A percentile compares a stretch with the other conserved stretches of the same genome.
Evolutionary conservation across 768 basidiomycete genomes (phyloP).

Genomic region (Pisolithus orientalis): DNA sequence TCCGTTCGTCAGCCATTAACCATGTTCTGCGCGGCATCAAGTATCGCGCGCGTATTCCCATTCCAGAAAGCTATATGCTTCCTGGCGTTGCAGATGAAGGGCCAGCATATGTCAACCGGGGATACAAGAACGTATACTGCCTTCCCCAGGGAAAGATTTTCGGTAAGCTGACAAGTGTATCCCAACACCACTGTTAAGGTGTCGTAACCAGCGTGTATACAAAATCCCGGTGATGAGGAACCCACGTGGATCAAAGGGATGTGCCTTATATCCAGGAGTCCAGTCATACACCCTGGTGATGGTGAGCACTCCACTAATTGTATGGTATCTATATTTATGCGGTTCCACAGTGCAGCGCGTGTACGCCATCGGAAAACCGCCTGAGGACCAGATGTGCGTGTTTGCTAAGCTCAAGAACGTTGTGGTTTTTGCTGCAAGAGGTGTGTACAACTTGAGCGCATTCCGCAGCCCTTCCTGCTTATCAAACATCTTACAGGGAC

Average conservation of each 20-base stretch:
- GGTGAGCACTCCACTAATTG: conserved; percentile 31
- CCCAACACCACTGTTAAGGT: neutral
- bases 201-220: conserved; percentile 48
- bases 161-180: conserved; percentile 35
- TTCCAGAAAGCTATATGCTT: conserved; percentile 61
- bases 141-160: conserved; percentile 58
- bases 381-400: conserved; percentile 44
- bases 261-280: conserved; percentile 63
- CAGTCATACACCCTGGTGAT: conserved; percentile 72
- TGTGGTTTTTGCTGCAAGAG: conserved; percentile 62
- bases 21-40: conserved; percentile 70
- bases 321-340: neutral
- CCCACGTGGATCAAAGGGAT: conserved; percentile 55
- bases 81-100: conserved; percentile 85
- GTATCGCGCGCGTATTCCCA: conserved; percentile 64
- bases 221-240: conserved; percentile 40
- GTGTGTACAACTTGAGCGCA: conserved; percentile 24
- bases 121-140: conserved; percentile 46
- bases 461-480: no score
- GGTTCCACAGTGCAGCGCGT: conserved; percentile 55
- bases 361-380: conserved; percentile 65
- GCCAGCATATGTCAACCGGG: conserved; percentile 48
- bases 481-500: conserved; percentile 31
- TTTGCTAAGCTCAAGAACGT: conserved; percentile 62
- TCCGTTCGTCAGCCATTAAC: conserved; percentile 57